phyloP scores from a whole-genome alignment of 2,329 filamentous ascomycete genomes.

The Colletotrichum destructivum region DNA sequence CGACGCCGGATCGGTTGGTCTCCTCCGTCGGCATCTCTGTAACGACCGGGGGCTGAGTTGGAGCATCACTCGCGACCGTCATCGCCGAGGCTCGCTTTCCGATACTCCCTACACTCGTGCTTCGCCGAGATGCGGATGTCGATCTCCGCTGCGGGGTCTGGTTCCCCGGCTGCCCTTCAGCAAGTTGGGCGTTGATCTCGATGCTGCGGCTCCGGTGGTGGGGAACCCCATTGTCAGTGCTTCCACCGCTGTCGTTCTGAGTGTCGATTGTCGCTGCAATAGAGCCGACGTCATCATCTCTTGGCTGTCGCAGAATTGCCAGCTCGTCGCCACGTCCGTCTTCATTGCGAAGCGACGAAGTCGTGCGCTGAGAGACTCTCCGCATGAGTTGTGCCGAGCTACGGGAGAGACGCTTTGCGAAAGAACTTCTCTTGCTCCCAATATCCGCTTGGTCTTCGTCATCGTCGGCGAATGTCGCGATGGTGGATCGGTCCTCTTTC shows the following conservation, averaged over 20 bases:
- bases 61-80: constrained; percentile 47
- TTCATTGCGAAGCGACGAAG: constrained; percentile 39
- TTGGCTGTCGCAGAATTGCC: constrained; percentile 51
- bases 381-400: constrained; percentile 59
- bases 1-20: constrained; percentile 41
- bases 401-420: constrained; percentile 65
- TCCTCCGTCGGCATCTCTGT: constrained; percentile 44
- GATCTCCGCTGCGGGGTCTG: neutral
- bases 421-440: constrained; percentile 53
- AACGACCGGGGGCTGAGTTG: constrained; percentile 26
- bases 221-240: constrained; percentile 47
- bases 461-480: constrained; percentile 79
- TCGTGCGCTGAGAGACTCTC: constrained; percentile 53
- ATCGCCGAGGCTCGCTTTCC: constrained; percentile 41
- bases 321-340: constrained; percentile 56
- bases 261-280: constrained; percentile 72
- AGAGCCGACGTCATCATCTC: constrained; percentile 64
- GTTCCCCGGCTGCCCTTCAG: constrained; percentile 42
- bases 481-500: constrained; percentile 73
- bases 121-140: neutral
- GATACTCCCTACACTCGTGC: neutral
- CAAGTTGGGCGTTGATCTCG: constrained; percentile 59
- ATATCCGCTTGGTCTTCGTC: constrained; percentile 57
- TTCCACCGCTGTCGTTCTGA: constrained; percentile 61
- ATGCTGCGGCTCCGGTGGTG: constrained; percentile 48